Evolutionary conservation across 768 basidiomycete genomes (phyloP), one percentile per base, ranked within the genome.

Genomic region (Leccinum boreale): DNA sequence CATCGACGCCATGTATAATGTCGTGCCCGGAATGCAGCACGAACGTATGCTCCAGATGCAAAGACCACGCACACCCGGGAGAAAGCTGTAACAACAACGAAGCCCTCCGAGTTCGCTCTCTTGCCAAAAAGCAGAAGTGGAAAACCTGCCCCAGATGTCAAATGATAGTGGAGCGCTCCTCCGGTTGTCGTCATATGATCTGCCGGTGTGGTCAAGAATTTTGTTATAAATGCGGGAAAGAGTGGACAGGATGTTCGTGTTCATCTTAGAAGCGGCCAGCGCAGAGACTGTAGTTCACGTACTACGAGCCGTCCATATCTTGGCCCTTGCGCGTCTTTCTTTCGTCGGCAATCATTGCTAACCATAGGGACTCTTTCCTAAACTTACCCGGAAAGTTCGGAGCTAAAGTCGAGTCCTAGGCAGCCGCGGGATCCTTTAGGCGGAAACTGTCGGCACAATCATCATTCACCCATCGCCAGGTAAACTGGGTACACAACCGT

Each of bases 61-160:
- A 80, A 64, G 70, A 74, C 19, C 44, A 31, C 0, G 71, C 73
- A 9, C 86, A 87, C 63, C 64, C 68, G 0, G 62, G 62, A 14
- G 63, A 70, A 47, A 62, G 60, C 3, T 86, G 85, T 50, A 61
- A 67, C 2, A 77, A 77, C n/a, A 79, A 80, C 57, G 66, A 67
- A 2, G 70, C 73, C 8, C 64, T 76, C 14, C 76, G 74, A 46
- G 70, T 85, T 21, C 74, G 69, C n/a, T 73, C 66, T 3, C 76
- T 90, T 12, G 85, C 84, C 0, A 65, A 65, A 5, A 55, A 73
- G 44, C 58, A 79, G 10, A 70, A 73, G 5, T 88, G 84, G 85
- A 82, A 85, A 64, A 84, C 80, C 0, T 88, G 85, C 63, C 86
- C 85, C 1, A 75, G 73, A 12, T 88, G 86, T 65, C 60, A 74